A percentile compares a stretch with the other conserved stretches of the same genome.
These are phyloP conservation scores for Schwanniomyces etchellsii DNA, from an alignment of 1,139 yeast species.

Conservation along the genomic window DNA sequence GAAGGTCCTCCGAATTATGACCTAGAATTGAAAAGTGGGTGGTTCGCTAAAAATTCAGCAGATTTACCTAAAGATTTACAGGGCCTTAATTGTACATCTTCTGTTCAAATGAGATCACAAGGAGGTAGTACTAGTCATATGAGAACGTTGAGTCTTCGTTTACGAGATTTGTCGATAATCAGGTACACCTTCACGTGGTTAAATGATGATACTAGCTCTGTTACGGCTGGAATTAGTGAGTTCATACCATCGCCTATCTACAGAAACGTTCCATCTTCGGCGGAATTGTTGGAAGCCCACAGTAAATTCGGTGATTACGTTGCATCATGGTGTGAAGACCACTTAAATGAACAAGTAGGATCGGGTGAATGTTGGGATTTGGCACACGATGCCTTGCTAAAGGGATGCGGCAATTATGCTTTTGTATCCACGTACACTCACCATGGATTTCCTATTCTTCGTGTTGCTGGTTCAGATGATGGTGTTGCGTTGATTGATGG, in stretches of 20 bases:
- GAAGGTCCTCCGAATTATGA: constrained; percentile 31
- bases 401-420: constrained; percentile 60
- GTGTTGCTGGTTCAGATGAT: constrained; percentile 18
- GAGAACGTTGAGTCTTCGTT: constrained; percentile 29
- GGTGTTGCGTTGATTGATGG: constrained; percentile 14
- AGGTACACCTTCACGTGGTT: constrained; percentile 46
- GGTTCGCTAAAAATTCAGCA: constrained; percentile 32
- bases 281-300: constrained; percentile 35
- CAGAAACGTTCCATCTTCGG: constrained; percentile 25
- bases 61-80: constrained; percentile 31
- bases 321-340: constrained; percentile 60
- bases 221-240: constrained; percentile 22
- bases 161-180: constrained; percentile 47
- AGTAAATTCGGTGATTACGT: constrained; percentile 46
- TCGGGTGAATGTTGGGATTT: constrained; percentile 79
- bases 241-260: constrained; percentile 48
- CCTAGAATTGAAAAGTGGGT: constrained; percentile 37
- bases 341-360: constrained; percentile 52
- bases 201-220: constrained; percentile 16
- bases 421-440: constrained; percentile 47
- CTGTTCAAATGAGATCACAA: constrained; percentile 15
- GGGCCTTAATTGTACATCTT: constrained; percentile 31
- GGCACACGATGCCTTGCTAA: constrained; percentile 56
- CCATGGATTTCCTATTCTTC: constrained; percentile 56
- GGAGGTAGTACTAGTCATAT: constrained; percentile 11